These are phyloP conservation scores for Sphenostylis stenocarpa DNA, from an alignment of 306 rosid species.

Conservation along the genomic window DNA sequence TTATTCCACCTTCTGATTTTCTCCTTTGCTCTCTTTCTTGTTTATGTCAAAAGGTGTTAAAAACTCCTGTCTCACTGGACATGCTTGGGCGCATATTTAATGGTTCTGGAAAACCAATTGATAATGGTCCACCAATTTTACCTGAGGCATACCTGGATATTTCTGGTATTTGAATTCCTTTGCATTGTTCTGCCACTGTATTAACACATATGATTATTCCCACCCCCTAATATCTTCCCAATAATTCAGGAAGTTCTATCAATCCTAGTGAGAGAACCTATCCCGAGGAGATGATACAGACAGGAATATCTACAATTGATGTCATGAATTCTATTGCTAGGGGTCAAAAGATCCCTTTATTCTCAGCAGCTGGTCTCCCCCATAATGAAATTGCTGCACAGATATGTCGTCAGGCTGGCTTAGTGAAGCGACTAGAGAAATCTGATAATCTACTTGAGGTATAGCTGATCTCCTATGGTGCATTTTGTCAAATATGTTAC, in stretches of 20 bases:
- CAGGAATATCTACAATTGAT: constrained; percentile 98
- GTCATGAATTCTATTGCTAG: constrained; percentile 99
- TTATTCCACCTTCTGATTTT: constrained; percentile 22
- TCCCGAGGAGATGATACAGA: constrained; percentile 99
- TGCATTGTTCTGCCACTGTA: background rate
- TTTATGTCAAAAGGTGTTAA: constrained; percentile 69
- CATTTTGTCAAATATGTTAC: constrained; percentile 14
- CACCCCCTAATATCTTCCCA: background rate
- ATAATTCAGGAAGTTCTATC: constrained; percentile 87
- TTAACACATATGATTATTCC: constrained; percentile 10
- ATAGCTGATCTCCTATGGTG: constrained; percentile 20
- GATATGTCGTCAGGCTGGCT: constrained; percentile 99
- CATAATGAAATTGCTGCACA: constrained; percentile 99
- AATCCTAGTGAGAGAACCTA: constrained; percentile 99
- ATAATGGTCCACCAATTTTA: constrained; percentile 96
- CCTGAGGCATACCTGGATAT: constrained; percentile 99
- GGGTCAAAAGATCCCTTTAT: constrained; percentile 98
- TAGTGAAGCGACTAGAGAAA: constrained; percentile 96
- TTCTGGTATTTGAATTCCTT: constrained; percentile 55
- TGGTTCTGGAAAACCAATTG: constrained; percentile 99
- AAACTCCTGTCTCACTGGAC: constrained; percentile 97
- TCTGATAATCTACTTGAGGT: constrained; percentile 94
- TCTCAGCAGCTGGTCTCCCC: constrained; percentile 99
- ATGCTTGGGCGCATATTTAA: constrained; percentile 99
- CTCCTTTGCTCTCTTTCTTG: constrained; percentile 3